Base-by-base conservation (phyloP, 2,329 filamentous ascomycete species). In the Coniochaeta pulveracea region DNA sequence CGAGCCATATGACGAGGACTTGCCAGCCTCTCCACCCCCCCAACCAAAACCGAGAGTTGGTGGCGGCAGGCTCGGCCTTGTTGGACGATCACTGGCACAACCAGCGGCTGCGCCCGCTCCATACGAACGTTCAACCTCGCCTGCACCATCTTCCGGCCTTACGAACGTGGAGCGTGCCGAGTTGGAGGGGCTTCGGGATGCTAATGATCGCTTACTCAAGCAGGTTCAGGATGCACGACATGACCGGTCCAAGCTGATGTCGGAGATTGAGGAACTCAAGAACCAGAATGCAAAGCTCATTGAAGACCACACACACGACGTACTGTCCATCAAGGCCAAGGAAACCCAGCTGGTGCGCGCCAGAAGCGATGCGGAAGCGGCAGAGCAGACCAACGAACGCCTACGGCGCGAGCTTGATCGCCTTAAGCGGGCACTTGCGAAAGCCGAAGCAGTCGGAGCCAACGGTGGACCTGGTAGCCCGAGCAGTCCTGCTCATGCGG, bases 261-360 rank as follows among this genome's bases (percentile, higher is more conserved):
- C 85, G 0, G 85, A 95, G 54, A 80, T 96, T 26, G 81, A 89
- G 45, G 91, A 96, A 57, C 70, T 98, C 19, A 93, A 95, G 59
- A 93, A 94, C 48, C 85, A 95, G 53, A 98, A 98, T 49, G 91
- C 91, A 16, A 82, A 91, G 41, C 67, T 98, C 21, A 98, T 98
- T 40, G 91, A 98, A 57, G 89, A 96, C 48, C 89, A 96, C 54
- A 98, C 91, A 0, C 73, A 89, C 30, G 89, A 98, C 48, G 85
- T 95, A 0, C 67, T 98, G 26, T 91, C 86, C 46, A 93, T 98
- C 61, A 96, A 96, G 56, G 91, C 91, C 10, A 98, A 98, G 58
- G 91, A 98, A 56, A 96, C 91, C 3, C 91, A 98, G 48, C 71
- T 98, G 5, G 89, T 96, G 8, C 80, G 91, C 27, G 88, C 91